A percentile compares a stretch with the other conserved stretches of the same genome.
phyloP scores from a whole-genome alignment of 1,284 basidiomycete species.

The Moesziomyces antarcticus region DNA sequence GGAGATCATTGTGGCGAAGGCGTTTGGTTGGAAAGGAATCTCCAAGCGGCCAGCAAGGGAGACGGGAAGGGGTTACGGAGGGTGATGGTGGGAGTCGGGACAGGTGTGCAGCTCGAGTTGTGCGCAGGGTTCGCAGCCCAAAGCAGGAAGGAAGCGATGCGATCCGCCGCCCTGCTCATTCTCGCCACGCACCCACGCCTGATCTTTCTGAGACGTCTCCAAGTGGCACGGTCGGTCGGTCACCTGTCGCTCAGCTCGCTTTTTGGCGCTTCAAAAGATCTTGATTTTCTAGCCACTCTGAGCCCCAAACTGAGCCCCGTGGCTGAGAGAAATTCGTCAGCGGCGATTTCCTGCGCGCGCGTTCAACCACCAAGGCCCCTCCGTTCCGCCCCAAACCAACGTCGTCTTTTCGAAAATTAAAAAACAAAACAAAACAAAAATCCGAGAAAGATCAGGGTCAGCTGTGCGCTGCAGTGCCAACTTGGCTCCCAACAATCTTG shows the following conservation, averaged over 20 bases:
- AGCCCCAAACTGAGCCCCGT: no score
- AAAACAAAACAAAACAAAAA: not conserved
- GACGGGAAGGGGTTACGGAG: constrained; percentile 2
- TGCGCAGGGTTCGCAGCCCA: constrained; percentile 1
- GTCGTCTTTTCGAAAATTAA: not conserved
- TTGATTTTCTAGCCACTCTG: not conserved
- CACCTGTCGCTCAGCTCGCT: not conserved
- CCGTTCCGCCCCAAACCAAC: not conserved
- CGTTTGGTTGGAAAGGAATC: constrained; percentile 5
- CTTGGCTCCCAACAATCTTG: constrained; percentile 6
- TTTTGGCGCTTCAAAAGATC: not conserved
- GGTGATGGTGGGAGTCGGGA: constrained; percentile 1
- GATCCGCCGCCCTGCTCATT: not conserved
- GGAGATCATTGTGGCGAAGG: constrained; percentile 38
- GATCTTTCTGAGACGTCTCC: not conserved
- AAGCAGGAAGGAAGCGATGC: not conserved
- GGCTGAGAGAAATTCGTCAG: no score
- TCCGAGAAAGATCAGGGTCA: not conserved
- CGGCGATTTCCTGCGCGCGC: no score
- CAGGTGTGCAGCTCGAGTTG: constrained; percentile 16
- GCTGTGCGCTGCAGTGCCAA: not conserved
- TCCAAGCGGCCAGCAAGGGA: constrained; percentile 18
- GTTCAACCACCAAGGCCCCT: no score
- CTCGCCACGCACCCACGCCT: not conserved
- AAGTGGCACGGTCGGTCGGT: not conserved